Conservation (phyloP, 75 land plant species). For the Larix kaempferi region DNA sequence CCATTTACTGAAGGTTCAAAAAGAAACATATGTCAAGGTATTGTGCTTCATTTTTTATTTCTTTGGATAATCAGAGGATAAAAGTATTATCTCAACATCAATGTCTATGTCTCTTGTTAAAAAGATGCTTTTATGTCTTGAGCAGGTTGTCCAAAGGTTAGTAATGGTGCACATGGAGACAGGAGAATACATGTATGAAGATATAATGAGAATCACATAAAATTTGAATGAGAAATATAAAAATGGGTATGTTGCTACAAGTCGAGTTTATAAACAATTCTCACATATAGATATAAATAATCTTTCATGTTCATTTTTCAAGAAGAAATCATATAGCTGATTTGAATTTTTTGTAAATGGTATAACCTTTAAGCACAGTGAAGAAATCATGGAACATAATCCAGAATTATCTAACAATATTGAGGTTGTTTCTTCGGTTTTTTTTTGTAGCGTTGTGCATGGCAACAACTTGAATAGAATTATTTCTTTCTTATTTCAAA, state of each 20-base stretch:
- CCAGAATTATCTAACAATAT: neutral
- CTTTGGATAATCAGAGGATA: constrained; percentile 31
- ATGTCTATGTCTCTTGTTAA: neutral
- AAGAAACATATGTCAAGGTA: too few species aligned
- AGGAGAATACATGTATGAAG: constrained; percentile 89
- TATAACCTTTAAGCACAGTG: neutral
- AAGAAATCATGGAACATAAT: neutral
- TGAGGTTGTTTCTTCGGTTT: neutral
- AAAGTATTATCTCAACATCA: too few species aligned
- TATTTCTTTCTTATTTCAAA: constrained; percentile 30
- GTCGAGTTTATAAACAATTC: constrained; percentile 93
- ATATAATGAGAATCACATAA: constrained; percentile 92
- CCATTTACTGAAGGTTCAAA: constrained; percentile 29
- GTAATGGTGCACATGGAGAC: too few species aligned
- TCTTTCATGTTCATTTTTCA: too few species aligned
- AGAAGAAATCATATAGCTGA: too few species aligned
- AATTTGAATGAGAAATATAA: too few species aligned
- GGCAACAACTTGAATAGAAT: constrained; percentile 30
- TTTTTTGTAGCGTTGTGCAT: constrained; percentile 17
- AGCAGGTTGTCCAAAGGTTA: too few species aligned
- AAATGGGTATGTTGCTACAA: constrained; percentile 92
- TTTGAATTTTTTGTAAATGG: constrained; percentile 24
- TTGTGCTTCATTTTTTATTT: too few species aligned
- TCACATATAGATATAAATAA: too few species aligned
- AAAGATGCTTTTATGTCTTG: neutral